A percentile compares a stretch with the other conserved stretches of the same genome.
Conservation (phyloP, 345 rosid genomes). For the Adansonia digitata region DNA sequence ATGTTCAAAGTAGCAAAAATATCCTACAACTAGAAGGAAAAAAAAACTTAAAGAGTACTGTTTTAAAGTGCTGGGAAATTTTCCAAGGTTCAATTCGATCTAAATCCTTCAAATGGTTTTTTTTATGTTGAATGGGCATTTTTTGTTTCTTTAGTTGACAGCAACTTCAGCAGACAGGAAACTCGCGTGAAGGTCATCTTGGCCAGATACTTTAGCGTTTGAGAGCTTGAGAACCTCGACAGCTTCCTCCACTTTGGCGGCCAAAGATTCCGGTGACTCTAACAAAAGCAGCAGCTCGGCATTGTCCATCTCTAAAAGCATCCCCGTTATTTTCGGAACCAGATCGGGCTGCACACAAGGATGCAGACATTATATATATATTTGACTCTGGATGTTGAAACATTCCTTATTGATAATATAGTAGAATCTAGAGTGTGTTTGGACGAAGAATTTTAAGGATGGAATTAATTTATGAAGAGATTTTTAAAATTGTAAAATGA, state of each 20-base stretch:
- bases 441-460: no score
- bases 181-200: slow-evolving; percentile 37
- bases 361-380: background rate
- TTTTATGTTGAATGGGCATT: background rate
- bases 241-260: slow-evolving; percentile 58
- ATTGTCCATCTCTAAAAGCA: slow-evolving; percentile 78
- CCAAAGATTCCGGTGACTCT: slow-evolving; percentile 55
- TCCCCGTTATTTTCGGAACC: slow-evolving; percentile 71
- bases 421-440: no score
- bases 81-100: background rate
- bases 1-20: background rate
- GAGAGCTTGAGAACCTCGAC: slow-evolving; percentile 58
- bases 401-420: no score
- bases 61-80: background rate
- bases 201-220: slow-evolving; percentile 35
- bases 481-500: no score
- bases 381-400: background rate
- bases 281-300: slow-evolving; percentile 53
- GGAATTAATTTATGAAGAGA: no score
- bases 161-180: slow-evolving; percentile 57
- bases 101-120: background rate
- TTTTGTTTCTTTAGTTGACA: slow-evolving; percentile 37
- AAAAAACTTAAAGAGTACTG: background rate
- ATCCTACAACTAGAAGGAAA: background rate
- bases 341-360: slow-evolving; percentile 55